A percentile compares a stretch with the other conserved stretches of the same genome.
Evolutionary conservation across 2,329 filamentous ascomycete species (phyloP).

Genomic region (Alternaria arbusti): DNA sequence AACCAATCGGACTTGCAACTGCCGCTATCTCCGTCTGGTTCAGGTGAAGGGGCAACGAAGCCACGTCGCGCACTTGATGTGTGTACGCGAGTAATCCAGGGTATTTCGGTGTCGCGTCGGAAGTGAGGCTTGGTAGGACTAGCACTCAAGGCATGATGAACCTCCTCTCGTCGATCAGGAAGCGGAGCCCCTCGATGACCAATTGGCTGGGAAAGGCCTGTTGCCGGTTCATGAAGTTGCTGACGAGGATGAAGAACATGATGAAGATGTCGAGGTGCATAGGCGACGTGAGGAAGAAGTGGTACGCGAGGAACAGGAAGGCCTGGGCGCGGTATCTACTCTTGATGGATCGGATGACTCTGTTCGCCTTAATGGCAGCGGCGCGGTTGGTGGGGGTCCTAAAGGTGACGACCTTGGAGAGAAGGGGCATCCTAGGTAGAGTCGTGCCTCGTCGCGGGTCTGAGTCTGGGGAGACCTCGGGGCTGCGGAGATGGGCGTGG

Average conservation of each 20-base stretch:
- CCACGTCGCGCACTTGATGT: neutral
- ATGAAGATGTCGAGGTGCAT: conserved; percentile 43
- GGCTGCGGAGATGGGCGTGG: neutral
- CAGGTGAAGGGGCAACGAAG: conserved; percentile 7
- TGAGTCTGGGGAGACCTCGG: conserved; percentile 3
- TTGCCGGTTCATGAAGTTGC: conserved; percentile 45
- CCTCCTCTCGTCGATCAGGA: conserved; percentile 36
- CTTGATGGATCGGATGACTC: conserved; percentile 37
- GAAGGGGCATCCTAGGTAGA: conserved; percentile 19
- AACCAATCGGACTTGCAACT: conserved; percentile 40
- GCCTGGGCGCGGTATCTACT: conserved; percentile 39
- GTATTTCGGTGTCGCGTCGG: neutral
- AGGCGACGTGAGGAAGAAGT: conserved; percentile 42
- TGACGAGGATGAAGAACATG: conserved; percentile 44
- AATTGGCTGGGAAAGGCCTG: conserved; percentile 37
- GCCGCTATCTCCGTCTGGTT: conserved; percentile 19
- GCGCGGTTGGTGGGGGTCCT: conserved; percentile 19
- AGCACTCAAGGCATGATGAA: conserved; percentile 29
- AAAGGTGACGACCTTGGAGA: conserved; percentile 23
- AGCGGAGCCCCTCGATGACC: conserved; percentile 32
- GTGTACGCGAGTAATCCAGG: neutral
- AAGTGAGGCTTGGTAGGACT: neutral
- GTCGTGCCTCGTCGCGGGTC: neutral
- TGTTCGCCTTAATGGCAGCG: conserved; percentile 28
- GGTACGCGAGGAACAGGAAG: conserved; percentile 42